Conservation (phyloP, 345 rosid species). For the Citrus hindsii region DNA sequence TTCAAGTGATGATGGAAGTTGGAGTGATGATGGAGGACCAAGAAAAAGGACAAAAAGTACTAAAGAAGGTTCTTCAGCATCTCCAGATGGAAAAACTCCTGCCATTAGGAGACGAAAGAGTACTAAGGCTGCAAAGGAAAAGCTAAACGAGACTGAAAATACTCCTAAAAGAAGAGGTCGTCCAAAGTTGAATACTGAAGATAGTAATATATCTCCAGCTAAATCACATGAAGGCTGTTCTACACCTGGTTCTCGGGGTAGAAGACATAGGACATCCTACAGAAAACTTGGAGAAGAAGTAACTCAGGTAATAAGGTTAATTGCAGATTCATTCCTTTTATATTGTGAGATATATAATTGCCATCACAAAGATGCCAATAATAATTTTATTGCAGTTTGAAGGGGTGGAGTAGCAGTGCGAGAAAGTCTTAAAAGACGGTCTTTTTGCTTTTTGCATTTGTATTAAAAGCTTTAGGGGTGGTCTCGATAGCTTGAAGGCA, state of each 20-base stretch:
- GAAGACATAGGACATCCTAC: conserved; percentile 23
- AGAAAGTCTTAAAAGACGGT: not conserved
- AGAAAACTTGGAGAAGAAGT: conserved; percentile 54
- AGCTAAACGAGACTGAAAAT: conserved; percentile 15
- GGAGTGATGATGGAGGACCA: conserved; percentile 19
- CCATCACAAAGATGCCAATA: not conserved
- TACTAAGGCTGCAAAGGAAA: conserved; percentile 21
- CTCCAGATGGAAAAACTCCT: conserved; percentile 34
- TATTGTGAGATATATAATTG: not conserved
- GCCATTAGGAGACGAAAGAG: conserved; percentile 4
- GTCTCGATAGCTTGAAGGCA: not conserved
- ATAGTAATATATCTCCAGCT: conserved; percentile 15
- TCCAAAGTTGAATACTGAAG: conserved; percentile 21
- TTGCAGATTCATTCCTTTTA: not conserved
- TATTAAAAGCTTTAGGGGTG: not conserved
- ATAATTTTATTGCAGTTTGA: not conserved
- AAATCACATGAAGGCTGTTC: conserved; percentile 17
- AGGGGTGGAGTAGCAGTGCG: not conserved
- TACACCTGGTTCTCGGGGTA: conserved; percentile 24
- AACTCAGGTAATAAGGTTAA: conserved; percentile 49
- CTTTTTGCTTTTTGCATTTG: not conserved
- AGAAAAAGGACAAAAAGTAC: conserved; percentile 64
- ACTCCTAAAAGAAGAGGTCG: conserved; percentile 22
- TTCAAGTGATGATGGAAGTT: conserved; percentile 28
- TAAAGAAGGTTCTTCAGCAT: conserved; percentile 18